These are phyloP conservation scores for Lignosus rhinocerotis DNA, from an alignment of 1,284 basidiomycete species.

Conservation along the genomic window DNA sequence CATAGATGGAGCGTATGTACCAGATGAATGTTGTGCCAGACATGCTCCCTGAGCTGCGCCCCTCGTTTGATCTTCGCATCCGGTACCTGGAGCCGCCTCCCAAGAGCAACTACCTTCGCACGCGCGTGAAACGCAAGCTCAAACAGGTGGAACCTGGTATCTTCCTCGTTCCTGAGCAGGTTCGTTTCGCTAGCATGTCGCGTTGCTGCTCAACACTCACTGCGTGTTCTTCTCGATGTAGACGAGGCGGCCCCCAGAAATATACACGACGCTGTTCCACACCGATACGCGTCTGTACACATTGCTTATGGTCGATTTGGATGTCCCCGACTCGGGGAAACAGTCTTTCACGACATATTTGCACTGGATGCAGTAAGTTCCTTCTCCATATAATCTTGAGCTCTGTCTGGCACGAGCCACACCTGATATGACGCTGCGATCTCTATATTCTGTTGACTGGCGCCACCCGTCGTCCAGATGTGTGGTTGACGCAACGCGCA, in stretches of 20 bases:
- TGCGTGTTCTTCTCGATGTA: slow-evolving; percentile 27
- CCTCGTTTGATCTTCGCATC: slow-evolving; percentile 74
- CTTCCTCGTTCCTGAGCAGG: slow-evolving; percentile 65
- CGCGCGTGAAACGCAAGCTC: slow-evolving; percentile 40
- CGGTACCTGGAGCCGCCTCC: slow-evolving; percentile 46
- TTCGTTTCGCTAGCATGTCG: slow-evolving; percentile 31
- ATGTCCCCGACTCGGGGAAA: slow-evolving; percentile 75
- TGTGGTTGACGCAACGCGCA: too few species aligned
- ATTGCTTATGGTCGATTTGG: slow-evolving; percentile 85
- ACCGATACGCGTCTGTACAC: slow-evolving; percentile 85
- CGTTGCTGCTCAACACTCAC: background rate
- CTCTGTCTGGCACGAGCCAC: too few species aligned
- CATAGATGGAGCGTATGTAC: slow-evolving; percentile 86
- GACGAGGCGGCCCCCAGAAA: slow-evolving; percentile 62
- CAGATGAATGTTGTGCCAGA: slow-evolving; percentile 93
- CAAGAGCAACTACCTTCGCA: slow-evolving; percentile 29
- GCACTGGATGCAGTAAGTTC: slow-evolving; percentile 82
- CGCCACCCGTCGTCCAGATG: too few species aligned
- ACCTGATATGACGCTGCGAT: too few species aligned
- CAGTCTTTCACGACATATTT: slow-evolving; percentile 73
- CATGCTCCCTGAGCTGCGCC: slow-evolving; percentile 71
- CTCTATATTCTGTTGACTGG: too few species aligned
- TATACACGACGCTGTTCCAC: slow-evolving; percentile 80
- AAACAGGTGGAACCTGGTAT: slow-evolving; percentile 71
- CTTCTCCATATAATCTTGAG: background rate